These are phyloP conservation scores for Lodderomyces metapsilosis DNA, from an alignment of 1,139 yeast genomes.

Conservation along the genomic window DNA sequence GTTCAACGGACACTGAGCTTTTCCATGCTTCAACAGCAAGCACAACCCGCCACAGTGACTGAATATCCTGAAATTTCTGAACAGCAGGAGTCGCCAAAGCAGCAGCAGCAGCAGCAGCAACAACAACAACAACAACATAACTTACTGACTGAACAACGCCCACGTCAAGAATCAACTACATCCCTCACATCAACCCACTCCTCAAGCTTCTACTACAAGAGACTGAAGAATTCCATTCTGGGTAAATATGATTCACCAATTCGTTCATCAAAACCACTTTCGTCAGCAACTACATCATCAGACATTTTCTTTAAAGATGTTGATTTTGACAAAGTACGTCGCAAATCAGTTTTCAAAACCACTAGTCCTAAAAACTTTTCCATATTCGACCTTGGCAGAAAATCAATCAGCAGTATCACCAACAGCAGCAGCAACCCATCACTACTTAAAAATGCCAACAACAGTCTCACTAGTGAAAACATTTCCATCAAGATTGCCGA, in stretches of 20 bases:
- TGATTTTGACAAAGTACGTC: conserved; percentile 9
- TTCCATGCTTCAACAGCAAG: conserved; percentile 4
- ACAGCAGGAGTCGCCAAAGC: no score
- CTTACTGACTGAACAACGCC: conserved; percentile 7
- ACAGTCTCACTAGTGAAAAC: conserved; percentile 3
- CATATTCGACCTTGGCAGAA: conserved; percentile 3
- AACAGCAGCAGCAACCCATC: not conserved
- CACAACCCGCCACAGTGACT: conserved; percentile 2
- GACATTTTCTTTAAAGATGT: conserved; percentile 22
- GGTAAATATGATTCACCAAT: conserved; percentile 25
- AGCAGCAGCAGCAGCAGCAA: not conserved
- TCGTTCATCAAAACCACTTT: conserved; percentile 31
- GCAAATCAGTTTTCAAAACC: conserved; percentile 10
- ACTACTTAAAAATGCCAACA: not conserved
- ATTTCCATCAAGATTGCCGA: conserved; percentile 64
- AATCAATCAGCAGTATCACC: not conserved
- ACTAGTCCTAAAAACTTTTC: conserved; percentile 10
- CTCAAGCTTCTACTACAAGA: conserved; percentile 18
- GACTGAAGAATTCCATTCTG: conserved; percentile 23
- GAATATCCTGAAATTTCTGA: not conserved
- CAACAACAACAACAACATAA: conserved; percentile 5
- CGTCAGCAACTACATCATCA: conserved; percentile 19
- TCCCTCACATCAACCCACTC: conserved; percentile 11
- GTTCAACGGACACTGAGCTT: conserved; percentile 3
- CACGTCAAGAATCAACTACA: conserved; percentile 8